Base-by-base conservation (phyloP, 2,329 filamentous ascomycete species). In the Fusarium virguliforme region DNA sequence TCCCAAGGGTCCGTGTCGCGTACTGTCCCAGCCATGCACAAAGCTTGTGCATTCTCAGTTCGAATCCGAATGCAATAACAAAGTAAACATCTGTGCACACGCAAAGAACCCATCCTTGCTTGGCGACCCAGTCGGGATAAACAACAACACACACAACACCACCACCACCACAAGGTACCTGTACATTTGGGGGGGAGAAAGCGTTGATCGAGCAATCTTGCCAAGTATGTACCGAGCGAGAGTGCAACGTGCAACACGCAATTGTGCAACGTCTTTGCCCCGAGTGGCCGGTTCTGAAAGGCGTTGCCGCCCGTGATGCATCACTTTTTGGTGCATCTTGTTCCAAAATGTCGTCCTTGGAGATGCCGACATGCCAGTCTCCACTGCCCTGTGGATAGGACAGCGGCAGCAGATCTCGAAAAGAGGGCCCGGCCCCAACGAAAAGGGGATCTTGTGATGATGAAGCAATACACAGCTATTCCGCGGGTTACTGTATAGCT, bases 61-160 rank as follows among this genome's bases (percentile, higher is more conserved):
- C 66, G 55, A 72, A 37, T 41, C 32, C 24, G 24, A 18, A 22
- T 38, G 40, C 37, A 13, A 35, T 57, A 60, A 38, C 62, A 60
- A 18, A 50, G 50, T 55, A 64, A 68, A 59, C 54, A 72, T 55
- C 59, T 60, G 61, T 71, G 68, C 65, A 62, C 69, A 38, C 18
- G 18, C 18, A 18, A 18, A 18, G 18, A 18, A 18, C 18, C 18
- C 18, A 18, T 24, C 51, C 51, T 38, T 51, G 57, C 35, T 43
- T 43, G 28, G 37, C 41, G 8, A n/a, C 13, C 54, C 55, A 40
- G 61, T 71, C 54, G 34, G 68, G 60, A 40, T 53, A 58, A 71
- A 71, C 68, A 62, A 72, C 59, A 72, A 72, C 66, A 70, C 18
- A 18, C 18, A 18, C 18, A 18, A 18, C 18, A 67, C 62, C 13